A percentile compares a stretch with the other conserved stretches of the same genome.
Evolutionary conservation across 352 stramenopile species (phyloP).

Genomic region (Hyaloperonospora arabidopsidis): DNA sequence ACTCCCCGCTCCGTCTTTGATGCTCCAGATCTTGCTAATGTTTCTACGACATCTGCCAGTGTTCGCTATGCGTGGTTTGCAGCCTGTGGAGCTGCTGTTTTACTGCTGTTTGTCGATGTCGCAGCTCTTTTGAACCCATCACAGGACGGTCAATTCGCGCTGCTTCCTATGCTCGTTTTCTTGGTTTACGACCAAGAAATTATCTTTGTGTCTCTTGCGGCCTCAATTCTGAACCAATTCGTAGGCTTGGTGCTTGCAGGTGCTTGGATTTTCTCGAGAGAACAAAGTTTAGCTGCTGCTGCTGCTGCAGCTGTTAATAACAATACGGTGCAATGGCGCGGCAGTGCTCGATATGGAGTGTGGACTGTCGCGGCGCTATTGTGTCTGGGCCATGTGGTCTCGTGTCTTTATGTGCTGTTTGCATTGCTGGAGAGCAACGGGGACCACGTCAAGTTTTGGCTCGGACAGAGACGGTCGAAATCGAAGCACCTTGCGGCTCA

Average conservation of each 20-base stretch:
- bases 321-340: constrained; percentile 9
- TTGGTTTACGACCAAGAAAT: constrained; percentile 10
- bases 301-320: no score
- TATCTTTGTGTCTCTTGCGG: constrained; percentile 19
- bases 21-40: background rate
- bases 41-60: background rate
- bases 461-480: constrained; percentile 30
- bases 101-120: constrained; percentile 58
- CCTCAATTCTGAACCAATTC: constrained; percentile 42
- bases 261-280: constrained; percentile 50
- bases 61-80: constrained; percentile 41
- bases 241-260: constrained; percentile 35
- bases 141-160: constrained; percentile 28
- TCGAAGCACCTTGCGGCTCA: constrained; percentile 3
- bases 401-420: constrained; percentile 59
- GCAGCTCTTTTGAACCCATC: constrained; percentile 30
- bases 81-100: constrained; percentile 28
- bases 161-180: constrained; percentile 23
- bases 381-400: constrained; percentile 49
- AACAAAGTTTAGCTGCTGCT: constrained; percentile 22
- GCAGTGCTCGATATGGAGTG: constrained; percentile 17
- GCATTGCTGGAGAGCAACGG: constrained; percentile 67
- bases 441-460: constrained; percentile 56
- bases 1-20: constrained; percentile 22
- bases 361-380: constrained; percentile 26